These are phyloP conservation scores for Coriolopsis trogii DNA, from an alignment of 1,284 basidiomycete genomes.

Conservation along the genomic window DNA sequence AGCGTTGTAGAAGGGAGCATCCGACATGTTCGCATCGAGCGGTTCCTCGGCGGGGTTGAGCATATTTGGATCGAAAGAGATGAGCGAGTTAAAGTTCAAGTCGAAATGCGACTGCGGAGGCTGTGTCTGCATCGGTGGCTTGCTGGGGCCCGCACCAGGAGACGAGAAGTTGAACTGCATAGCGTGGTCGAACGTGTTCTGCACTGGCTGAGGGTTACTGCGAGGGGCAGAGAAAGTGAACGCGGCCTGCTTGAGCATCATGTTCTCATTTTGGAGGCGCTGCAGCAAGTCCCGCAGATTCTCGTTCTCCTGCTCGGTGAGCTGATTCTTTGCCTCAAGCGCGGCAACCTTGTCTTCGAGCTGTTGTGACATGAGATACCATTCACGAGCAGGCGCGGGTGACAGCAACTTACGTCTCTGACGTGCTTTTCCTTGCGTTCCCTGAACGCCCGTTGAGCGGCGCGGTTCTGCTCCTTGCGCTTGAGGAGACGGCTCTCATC, in stretches of 20 bases:
- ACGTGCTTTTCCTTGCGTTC: conserved; percentile 90
- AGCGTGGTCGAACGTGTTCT: conserved; percentile 21
- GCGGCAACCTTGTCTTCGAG: conserved; percentile 82
- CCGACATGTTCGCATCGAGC: conserved; percentile 58
- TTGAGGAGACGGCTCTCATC: conserved; percentile 77
- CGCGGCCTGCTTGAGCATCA: conserved; percentile 68
- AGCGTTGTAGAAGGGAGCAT: conserved; percentile 51
- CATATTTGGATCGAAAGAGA: conserved; percentile 64
- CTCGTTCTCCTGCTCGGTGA: conserved; percentile 69
- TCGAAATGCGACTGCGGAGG: conserved; percentile 36
- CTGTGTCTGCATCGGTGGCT: conserved; percentile 28
- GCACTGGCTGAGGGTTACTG: conserved; percentile 16
- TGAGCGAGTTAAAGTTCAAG: conserved; percentile 66
- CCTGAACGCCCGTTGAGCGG: conserved; percentile 83
- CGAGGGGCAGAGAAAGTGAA: conserved; percentile 79
- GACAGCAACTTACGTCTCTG: conserved; percentile 80
- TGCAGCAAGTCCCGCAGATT: conserved; percentile 77
- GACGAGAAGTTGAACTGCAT: conserved; percentile 32
- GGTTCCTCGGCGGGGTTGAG: conserved; percentile 64
- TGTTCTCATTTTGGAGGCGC: conserved; percentile 79
- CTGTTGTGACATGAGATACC: conserved; percentile 39
- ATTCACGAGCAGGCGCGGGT: too few relatives aligned
- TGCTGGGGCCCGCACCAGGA: conserved; percentile 32
- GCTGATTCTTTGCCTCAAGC: conserved; percentile 75
- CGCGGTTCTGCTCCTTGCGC: conserved; percentile 86